Percentiles rank a stretch among this genome's conserved stretches.
Conservation (phyloP, 129 eudicot species). For the Pulicaria dysenterica region DNA sequence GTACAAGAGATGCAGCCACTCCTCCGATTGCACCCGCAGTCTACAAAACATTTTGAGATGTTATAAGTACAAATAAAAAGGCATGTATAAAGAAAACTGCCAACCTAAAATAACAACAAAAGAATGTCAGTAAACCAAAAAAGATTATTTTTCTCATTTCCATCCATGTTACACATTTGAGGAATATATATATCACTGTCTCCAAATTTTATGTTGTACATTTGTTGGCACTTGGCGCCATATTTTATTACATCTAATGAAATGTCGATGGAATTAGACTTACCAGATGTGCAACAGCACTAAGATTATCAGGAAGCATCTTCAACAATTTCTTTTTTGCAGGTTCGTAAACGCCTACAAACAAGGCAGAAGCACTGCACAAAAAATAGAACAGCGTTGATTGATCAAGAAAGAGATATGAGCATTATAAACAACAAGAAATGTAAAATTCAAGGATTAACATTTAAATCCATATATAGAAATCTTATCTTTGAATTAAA, state of each 20-base stretch:
- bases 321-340: constrained; percentile 81
- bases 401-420: too few relatives aligned
- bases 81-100: neutral
- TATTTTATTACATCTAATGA: constrained; percentile 7
- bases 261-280: constrained; percentile 19
- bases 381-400: neutral
- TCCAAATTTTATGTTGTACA: constrained; percentile 8
- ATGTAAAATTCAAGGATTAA: neutral
- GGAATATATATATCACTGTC: neutral
- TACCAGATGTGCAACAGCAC: constrained; percentile 95
- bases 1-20: constrained; percentile 90
- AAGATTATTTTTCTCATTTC: neutral
- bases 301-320: constrained; percentile 78
- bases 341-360: constrained; percentile 93
- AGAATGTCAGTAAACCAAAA: neutral
- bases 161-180: constrained; percentile 4
- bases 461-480: constrained; percentile 8
- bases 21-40: constrained; percentile 96
- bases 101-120: neutral
- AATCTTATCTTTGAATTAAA: neutral
- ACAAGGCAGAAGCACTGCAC: constrained; percentile 89
- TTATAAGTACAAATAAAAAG: constrained; percentile 14
- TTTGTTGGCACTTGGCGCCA: neutral
- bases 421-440: neutral
- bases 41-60: constrained; percentile 45